These are phyloP conservation scores for Saxophila tyrrhenica DNA, from an alignment of 495 filamentous ascomycete species.

Conservation along the genomic window DNA sequence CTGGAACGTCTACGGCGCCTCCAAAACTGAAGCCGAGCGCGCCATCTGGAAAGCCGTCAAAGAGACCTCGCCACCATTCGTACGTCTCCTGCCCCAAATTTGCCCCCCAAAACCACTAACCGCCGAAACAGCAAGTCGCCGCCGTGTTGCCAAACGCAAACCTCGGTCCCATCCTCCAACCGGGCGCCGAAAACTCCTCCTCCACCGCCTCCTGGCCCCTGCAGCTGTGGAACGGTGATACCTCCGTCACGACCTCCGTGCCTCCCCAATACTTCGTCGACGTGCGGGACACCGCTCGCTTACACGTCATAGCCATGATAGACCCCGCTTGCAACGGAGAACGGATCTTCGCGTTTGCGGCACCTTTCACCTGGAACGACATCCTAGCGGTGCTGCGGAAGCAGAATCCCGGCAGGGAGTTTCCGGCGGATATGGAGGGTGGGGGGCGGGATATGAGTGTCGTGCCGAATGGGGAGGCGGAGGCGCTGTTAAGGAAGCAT, in stretches of 20 bases:
- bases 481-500: slow-evolving; percentile 27
- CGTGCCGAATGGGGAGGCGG: slow-evolving; percentile 21
- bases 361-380: slow-evolving; percentile 30
- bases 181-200: slow-evolving; percentile 10
- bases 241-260: background rate
- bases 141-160: slow-evolving; percentile 19
- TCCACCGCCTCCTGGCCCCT: slow-evolving; percentile 9
- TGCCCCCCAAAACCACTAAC: no score
- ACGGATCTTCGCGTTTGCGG: slow-evolving; percentile 39
- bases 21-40: slow-evolving; percentile 21
- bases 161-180: slow-evolving; percentile 15
- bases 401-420: slow-evolving; percentile 25
- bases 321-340: slow-evolving; percentile 32
- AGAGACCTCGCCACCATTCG: slow-evolving; percentile 18
- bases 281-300: slow-evolving; percentile 37
- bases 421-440: slow-evolving; percentile 22
- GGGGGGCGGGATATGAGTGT: slow-evolving; percentile 19
- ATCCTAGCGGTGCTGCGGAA: slow-evolving; percentile 28
- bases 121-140: no score
- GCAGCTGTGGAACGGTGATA: slow-evolving; percentile 12
- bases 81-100: no score
- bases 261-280: slow-evolving; percentile 31
- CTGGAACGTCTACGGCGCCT: slow-evolving; percentile 24
- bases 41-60: slow-evolving; percentile 22
- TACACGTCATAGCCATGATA: slow-evolving; percentile 40